These are phyloP conservation scores for Aspergillus pseudotamarii DNA, from an alignment of 2,329 filamentous ascomycete species.

Conservation along the genomic window DNA sequence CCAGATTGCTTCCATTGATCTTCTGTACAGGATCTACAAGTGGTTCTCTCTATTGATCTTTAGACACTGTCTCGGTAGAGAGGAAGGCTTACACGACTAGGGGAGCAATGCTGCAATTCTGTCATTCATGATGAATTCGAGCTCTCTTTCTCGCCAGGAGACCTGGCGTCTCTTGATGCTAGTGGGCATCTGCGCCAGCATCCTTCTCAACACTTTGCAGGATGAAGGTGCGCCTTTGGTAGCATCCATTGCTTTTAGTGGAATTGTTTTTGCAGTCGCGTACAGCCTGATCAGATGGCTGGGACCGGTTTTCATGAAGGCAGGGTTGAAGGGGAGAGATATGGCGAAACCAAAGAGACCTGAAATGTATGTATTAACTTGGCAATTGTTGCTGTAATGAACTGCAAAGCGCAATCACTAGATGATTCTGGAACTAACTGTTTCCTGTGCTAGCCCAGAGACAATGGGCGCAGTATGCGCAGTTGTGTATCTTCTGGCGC, in stretches of 20 bases:
- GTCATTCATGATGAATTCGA: conserved; percentile 35
- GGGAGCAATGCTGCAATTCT: conserved; percentile 11
- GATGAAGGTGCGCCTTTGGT: conserved; percentile 87
- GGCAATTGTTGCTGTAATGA: not conserved
- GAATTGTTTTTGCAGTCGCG: conserved; percentile 77
- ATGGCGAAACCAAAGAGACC: conserved; percentile 74
- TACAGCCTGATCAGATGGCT: conserved; percentile 94
- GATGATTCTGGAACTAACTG: conserved; percentile 8
- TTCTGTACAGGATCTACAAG: not conserved
- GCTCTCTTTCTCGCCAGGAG: conserved; percentile 55
- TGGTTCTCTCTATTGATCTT: not conserved
- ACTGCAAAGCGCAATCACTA: not conserved
- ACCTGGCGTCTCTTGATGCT: conserved; percentile 63
- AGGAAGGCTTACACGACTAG: not conserved
- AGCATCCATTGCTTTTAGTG: conserved; percentile 83
- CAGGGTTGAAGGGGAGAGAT: conserved; percentile 87
- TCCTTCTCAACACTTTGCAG: conserved; percentile 77
- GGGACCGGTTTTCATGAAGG: conserved; percentile 82
- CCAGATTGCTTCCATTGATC: conserved; percentile 34
- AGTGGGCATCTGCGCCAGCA: conserved; percentile 67
- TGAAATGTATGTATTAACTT: conserved; percentile 65
- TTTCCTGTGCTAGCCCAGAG: conserved; percentile 66
- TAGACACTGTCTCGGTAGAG: not conserved
- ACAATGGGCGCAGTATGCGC: conserved; percentile 95
- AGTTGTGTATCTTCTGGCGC: conserved; percentile 82